Base-by-base conservation (phyloP, 345 rosid genomes). In the Microcos paniculata region DNA sequence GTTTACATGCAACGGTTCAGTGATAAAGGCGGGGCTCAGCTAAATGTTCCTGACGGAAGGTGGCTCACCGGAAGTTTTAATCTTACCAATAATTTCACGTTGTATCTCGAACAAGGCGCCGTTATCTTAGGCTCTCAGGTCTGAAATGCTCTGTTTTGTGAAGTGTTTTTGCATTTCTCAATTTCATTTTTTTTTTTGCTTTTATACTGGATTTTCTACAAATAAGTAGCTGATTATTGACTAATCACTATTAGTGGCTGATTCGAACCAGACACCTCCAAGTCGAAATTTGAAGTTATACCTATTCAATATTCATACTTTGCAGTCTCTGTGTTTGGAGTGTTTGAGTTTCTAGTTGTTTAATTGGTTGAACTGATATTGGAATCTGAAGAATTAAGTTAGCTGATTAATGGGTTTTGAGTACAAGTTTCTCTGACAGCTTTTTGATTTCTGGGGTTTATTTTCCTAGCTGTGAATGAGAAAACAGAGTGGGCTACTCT, bases 61-160 rank as follows among this genome's bases (percentile, higher is more conserved):
- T 94, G 97, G 98, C 81, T 96, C 28, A 88, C 99, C 1, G 99
- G 99, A 33, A 92, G 93, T 83, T 94, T 96, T 76, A 94, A 96
- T 76, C 89, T 96, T 59, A 96, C 99, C 76, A 92, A 96, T 73
- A 89, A 94, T 80, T 91, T 96, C 89, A 94, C 96, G 45, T 85
- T 96, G 80, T 96, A 92, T 30, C 97, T 96, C 16, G 86, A 94
- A 57, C 85, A 74, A 11, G 97, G 92, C 21, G 98, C 99, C 31
- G 79, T 91, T 28, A 86, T 96, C 79, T 77, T 96, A 79, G 99
- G 97, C 75, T 96, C 98, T 75, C 92, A 87, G 97, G 99, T 91
- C 71, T 19, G 23, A 4, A 71, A 73, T 57, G 26, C 76, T 59
- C 68, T 28, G 65, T 58, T 43, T 43, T 23, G 14, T 8, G 5